Conservation (phyloP, 23 red algal species). For the Agarophyton chilense region DNA sequence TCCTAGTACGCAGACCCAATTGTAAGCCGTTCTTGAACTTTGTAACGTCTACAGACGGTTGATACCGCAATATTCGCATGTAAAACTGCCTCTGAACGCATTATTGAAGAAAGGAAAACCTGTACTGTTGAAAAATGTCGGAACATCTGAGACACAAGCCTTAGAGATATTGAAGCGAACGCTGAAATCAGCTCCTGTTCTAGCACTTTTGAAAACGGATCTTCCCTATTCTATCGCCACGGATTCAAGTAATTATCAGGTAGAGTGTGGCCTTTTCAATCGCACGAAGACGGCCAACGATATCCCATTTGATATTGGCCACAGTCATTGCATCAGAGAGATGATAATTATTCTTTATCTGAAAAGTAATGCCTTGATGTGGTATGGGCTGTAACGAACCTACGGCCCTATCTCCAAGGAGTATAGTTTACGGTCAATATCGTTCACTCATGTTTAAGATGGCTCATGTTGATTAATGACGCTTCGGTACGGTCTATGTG, state of each 20-base stretch:
- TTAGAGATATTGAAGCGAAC: conserved; percentile 8
- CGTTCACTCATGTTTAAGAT: too few relatives aligned
- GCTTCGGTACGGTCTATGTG: too few relatives aligned
- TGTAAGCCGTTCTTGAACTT: not conserved
- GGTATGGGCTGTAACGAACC: conserved; percentile 5
- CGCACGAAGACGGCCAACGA: not conserved
- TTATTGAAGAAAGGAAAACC: not conserved
- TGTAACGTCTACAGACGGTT: conserved; percentile 1
- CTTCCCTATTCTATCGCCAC: not conserved
- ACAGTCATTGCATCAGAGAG: not conserved
- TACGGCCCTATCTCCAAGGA: too few relatives aligned
- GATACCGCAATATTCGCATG: not conserved
- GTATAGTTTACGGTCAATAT: too few relatives aligned
- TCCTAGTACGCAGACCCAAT: not conserved
- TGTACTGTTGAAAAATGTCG: not conserved
- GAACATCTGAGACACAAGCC: not conserved
- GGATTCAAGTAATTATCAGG: conserved; percentile 26
- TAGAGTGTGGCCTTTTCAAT: conserved; percentile 16
- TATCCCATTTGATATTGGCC: conserved; percentile 19
- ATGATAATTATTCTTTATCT: not conserved
- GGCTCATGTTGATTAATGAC: too few relatives aligned
- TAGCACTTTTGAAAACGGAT: not conserved
- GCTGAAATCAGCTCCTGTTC: not conserved
- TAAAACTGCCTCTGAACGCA: not conserved
- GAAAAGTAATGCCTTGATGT: conserved; percentile 25